phyloP scores from a whole-genome alignment of 345 rosid genomes.

The Rhodamnia argentea region DNA sequence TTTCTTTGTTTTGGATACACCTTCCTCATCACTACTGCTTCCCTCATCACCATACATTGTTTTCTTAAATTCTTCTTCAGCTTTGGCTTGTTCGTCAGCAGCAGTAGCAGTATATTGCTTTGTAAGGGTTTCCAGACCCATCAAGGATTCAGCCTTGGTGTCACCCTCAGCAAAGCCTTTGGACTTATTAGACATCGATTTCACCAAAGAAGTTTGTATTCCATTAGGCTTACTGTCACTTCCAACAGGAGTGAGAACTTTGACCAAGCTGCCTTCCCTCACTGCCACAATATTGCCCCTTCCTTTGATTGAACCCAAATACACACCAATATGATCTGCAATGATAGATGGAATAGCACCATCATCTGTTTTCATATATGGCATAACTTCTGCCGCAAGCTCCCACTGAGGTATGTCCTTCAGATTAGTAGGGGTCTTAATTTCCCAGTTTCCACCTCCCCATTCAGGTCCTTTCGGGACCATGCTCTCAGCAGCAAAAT shows the following conservation, averaged over 20 bases:
- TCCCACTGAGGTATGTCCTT: conserved; percentile 93
- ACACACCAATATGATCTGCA: conserved; percentile 86
- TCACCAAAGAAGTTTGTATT: conserved; percentile 23
- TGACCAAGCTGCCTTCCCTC: conserved; percentile 71
- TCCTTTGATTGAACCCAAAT: conserved; percentile 86
- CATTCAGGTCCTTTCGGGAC: conserved; percentile 97
- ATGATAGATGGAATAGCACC: conserved; percentile 87
- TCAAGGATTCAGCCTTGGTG: conserved; percentile 41
- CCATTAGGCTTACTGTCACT: conserved; percentile 40
- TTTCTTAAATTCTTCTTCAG: conserved; percentile 98
- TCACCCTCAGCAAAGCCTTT: conserved; percentile 36
- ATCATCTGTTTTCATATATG: conserved; percentile 95
- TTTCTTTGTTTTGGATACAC: conserved; percentile 51
- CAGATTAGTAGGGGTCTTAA: conserved; percentile 73
- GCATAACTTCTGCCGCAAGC: conserved; percentile 92
- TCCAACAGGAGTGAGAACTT: conserved; percentile 39
- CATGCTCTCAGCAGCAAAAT: conserved; percentile 98
- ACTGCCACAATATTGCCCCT: conserved; percentile 88
- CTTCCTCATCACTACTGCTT: conserved; percentile 97
- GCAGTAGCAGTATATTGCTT: conserved; percentile 27
- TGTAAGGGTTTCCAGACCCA: conserved; percentile 76
- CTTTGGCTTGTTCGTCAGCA: conserved; percentile 86
- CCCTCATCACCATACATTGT: conserved; percentile 82
- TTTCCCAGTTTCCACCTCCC: conserved; percentile 99
- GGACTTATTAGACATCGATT: conserved; percentile 32